These are phyloP conservation scores for Pseudevernia furfuracea DNA, from an alignment of 495 filamentous ascomycete species.

Conservation along the genomic window DNA sequence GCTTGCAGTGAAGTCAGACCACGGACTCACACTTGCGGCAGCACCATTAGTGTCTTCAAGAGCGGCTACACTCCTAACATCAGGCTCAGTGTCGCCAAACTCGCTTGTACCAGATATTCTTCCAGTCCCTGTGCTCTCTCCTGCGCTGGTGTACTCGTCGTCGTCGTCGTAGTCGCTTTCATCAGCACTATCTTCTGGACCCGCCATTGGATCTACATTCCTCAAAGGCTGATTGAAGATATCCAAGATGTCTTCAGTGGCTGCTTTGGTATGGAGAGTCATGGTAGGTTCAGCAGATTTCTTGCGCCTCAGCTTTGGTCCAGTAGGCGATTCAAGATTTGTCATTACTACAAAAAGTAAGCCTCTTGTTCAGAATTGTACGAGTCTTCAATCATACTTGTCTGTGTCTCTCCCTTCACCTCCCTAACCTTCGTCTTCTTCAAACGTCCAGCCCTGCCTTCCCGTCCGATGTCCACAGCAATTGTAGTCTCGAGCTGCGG, in stretches of 20 bases:
- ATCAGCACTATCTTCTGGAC: conserved; percentile 36
- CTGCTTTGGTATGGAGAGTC: conserved; percentile 91
- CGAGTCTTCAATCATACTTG: conserved; percentile 47
- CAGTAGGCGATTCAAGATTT: conserved; percentile 79
- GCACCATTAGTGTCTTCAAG: conserved; percentile 39
- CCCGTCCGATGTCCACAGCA: conserved; percentile 33
- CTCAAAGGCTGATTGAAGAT: conserved; percentile 85
- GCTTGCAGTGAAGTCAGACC: conserved; percentile 75
- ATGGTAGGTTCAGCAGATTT: conserved; percentile 80
- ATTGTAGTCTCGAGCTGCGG: conserved; percentile 19
- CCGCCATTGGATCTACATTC: conserved; percentile 44
- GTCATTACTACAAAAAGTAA: conserved; percentile 62
- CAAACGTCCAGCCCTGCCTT: conserved; percentile 36
- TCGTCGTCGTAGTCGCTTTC: conserved; percentile 54
- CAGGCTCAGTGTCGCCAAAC: conserved; percentile 52
- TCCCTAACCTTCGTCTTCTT: conserved; percentile 69
- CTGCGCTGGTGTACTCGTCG: conserved; percentile 72
- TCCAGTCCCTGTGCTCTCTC: conserved; percentile 72
- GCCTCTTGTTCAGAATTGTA: background rate
- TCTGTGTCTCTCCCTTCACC: conserved; percentile 72
- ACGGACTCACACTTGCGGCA: conserved; percentile 64
- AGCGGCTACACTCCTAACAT: conserved; percentile 25
- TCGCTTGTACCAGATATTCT: conserved; percentile 58
- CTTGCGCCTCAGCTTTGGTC: conserved; percentile 66
- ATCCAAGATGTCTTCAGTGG: conserved; percentile 93